Evolutionary conservation across 2,329 filamentous ascomycete genomes (phyloP).

Genomic region (Alternaria infectoria): DNA sequence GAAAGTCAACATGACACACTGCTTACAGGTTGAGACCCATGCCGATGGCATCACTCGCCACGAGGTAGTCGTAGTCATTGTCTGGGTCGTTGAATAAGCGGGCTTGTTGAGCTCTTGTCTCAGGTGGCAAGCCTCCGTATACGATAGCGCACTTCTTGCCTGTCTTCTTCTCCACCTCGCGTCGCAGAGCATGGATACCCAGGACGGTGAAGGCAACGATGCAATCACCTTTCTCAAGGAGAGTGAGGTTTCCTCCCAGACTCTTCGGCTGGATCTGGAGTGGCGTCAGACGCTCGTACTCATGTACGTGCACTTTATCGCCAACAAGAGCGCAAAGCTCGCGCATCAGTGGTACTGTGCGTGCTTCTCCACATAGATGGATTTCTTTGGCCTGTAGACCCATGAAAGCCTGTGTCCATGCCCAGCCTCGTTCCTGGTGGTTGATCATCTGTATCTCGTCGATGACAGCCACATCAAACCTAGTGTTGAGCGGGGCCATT

Average conservation of each 20-base stretch:
- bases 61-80: slow-evolving; percentile 94
- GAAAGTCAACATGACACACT: not conserved
- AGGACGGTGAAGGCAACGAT: slow-evolving; percentile 86
- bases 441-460: slow-evolving; percentile 99
- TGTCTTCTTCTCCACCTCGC: slow-evolving; percentile 75
- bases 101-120: slow-evolving; percentile 90
- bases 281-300: slow-evolving; percentile 82
- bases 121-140: slow-evolving; percentile 89
- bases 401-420: slow-evolving; percentile 90
- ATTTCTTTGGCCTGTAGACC: slow-evolving; percentile 87
- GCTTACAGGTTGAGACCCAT: slow-evolving; percentile 92
- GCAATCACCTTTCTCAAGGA: slow-evolving; percentile 86
- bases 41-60: slow-evolving; percentile 93
- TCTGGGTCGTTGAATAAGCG: slow-evolving; percentile 91
- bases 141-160: slow-evolving; percentile 87
- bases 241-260: slow-evolving; percentile 68
- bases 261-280: slow-evolving; percentile 70
- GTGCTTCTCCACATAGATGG: slow-evolving; percentile 90
- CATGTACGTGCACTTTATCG: slow-evolving; percentile 80
- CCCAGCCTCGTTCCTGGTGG: slow-evolving; percentile 80
- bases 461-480: slow-evolving; percentile 88
- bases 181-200: slow-evolving; percentile 80
- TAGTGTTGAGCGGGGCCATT: slow-evolving; percentile 71
- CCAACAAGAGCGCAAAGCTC: slow-evolving; percentile 79
- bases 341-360: slow-evolving; percentile 78